These are phyloP conservation scores for Pichia sp. DNA, from an alignment of 1,139 yeast genomes.

Conservation along the genomic window DNA sequence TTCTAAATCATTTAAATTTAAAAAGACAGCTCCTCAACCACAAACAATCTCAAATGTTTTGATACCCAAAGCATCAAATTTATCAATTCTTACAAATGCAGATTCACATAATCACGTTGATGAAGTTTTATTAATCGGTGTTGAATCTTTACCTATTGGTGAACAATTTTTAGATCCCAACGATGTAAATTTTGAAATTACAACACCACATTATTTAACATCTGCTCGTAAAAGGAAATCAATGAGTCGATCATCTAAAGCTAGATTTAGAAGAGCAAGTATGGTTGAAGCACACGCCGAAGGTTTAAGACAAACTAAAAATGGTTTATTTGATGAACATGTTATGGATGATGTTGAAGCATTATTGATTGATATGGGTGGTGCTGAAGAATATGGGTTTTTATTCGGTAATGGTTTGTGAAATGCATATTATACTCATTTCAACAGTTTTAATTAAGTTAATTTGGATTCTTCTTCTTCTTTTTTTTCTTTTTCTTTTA, in stretches of 20 bases:
- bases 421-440: background rate
- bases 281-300: conserved; percentile 70
- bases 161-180: background rate
- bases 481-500: background rate
- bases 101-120: conserved; percentile 7
- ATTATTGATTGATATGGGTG: conserved; percentile 30
- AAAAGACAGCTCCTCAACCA: background rate
- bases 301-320: conserved; percentile 65
- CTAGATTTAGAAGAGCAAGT: conserved; percentile 46
- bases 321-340: conserved; percentile 68
- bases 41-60: conserved; percentile 2
- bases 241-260: conserved; percentile 17
- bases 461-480: background rate
- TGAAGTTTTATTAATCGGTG: conserved; percentile 14
- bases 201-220: conserved; percentile 7
- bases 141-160: conserved; percentile 8
- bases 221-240: conserved; percentile 10
- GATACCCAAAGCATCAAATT: background rate
- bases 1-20: background rate
- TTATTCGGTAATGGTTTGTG: conserved; percentile 21
- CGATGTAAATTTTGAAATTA: conserved; percentile 9
- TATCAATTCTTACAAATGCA: background rate
- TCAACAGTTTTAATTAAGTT: no score
- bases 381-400: conserved; percentile 27
- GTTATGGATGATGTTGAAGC: conserved; percentile 67